phyloP scores from a whole-genome alignment of 1,139 yeast genomes.

The Blastobotrys persicus region DNA sequence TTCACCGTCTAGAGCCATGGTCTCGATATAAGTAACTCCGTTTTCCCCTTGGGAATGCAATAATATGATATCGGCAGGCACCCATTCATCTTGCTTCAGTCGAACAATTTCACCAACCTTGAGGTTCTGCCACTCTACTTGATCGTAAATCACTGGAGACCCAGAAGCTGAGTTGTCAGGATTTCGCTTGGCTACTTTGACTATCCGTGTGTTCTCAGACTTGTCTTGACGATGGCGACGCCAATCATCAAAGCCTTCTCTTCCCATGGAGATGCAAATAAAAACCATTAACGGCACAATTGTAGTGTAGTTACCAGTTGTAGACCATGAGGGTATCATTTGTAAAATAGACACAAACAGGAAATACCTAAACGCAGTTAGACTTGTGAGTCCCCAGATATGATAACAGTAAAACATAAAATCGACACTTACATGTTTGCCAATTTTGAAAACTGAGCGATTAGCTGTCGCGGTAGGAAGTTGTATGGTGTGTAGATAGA shows the following conservation, averaged over 20 bases:
- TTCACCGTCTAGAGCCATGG: slow-evolving; percentile 98
- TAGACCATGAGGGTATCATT: slow-evolving; percentile 96
- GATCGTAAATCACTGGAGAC: slow-evolving; percentile 37
- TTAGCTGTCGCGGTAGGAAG: slow-evolving; percentile 82
- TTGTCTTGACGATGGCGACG: slow-evolving; percentile 82
- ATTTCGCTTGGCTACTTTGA: slow-evolving; percentile 40
- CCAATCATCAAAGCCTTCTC: slow-evolving; percentile 95
- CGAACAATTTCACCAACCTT: slow-evolving; percentile 81
- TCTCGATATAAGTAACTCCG: slow-evolving; percentile 81
- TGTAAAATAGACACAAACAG: slow-evolving; percentile 86
- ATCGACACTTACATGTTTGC: slow-evolving; percentile 60
- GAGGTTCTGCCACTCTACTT: slow-evolving; percentile 66
- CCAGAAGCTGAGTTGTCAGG: slow-evolving; percentile 12
- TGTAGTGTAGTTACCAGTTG: slow-evolving; percentile 95
- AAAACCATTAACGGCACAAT: slow-evolving; percentile 84
- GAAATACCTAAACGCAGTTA: slow-evolving; percentile 50
- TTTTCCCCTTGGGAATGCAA: slow-evolving; percentile 64
- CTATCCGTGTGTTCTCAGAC: slow-evolving; percentile 69
- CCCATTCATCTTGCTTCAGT: slow-evolving; percentile 78
- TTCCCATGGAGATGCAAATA: slow-evolving; percentile 82
- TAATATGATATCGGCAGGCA: slow-evolving; percentile 84
- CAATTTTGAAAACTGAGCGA: slow-evolving; percentile 86
- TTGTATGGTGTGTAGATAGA: slow-evolving; percentile 80
- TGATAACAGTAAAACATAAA: too few species aligned
- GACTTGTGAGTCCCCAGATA: too few species aligned